Conservation (phyloP, 768 basidiomycete species). For the Coprinellus aureogranulatus region DNA sequence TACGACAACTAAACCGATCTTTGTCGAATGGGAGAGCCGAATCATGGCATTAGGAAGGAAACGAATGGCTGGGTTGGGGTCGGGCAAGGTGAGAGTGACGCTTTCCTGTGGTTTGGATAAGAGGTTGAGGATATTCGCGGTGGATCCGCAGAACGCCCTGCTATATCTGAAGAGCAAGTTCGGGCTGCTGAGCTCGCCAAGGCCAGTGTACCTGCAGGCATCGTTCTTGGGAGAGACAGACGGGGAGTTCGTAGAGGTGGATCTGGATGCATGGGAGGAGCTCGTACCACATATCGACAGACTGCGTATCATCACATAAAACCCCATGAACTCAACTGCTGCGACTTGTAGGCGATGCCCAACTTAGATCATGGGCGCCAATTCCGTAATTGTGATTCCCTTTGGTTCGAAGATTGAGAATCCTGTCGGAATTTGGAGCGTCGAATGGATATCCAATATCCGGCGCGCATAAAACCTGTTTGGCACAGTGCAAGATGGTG, state of each 20-base stretch:
- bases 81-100: constrained; percentile 25
- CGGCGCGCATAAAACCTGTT: too few relatives aligned
- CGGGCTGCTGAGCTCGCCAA: constrained; percentile 29
- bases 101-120: too few relatives aligned
- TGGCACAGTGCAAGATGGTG: too few relatives aligned
- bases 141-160: constrained; percentile 27
- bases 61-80: constrained; percentile 26
- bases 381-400: not conserved
- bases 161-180: constrained; percentile 37
- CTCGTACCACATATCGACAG: constrained; percentile 26
- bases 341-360: not conserved
- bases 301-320: constrained; percentile 23
- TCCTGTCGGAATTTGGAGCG: too few relatives aligned
- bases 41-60: constrained; percentile 35
- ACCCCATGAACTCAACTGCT: too few relatives aligned
- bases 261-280: constrained; percentile 39
- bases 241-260: constrained; percentile 30
- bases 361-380: not conserved
- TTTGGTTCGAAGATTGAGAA: too few relatives aligned
- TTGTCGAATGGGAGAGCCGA: constrained; percentile 29
- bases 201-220: constrained; percentile 27
- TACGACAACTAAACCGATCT: constrained; percentile 24
- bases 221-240: constrained; percentile 22
- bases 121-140: too few relatives aligned
- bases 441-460: too few relatives aligned